These are phyloP conservation scores for Austropuccinia psidii DNA, from an alignment of 1,284 basidiomycete species.

Conservation along the genomic window DNA sequence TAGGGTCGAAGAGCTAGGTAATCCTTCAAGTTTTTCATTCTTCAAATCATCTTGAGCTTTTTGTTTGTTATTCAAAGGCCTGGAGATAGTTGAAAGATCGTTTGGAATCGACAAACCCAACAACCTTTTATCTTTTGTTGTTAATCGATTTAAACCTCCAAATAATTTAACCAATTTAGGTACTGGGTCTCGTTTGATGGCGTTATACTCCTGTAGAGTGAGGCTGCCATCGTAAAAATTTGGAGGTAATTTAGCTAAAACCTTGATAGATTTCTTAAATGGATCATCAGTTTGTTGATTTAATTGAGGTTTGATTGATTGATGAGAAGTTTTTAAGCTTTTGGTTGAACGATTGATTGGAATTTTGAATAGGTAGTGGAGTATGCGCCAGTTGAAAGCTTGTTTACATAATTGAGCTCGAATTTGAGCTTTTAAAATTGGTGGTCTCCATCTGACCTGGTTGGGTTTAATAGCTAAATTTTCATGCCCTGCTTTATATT, in stretches of 20 bases:
- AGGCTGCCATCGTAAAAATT: conserved; percentile 15
- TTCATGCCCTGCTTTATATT: background rate
- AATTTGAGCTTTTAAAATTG: background rate
- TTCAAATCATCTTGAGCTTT: background rate
- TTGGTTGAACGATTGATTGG: background rate
- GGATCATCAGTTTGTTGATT: background rate
- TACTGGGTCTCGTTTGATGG: background rate
- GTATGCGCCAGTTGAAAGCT: conserved; percentile 14
- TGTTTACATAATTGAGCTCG: conserved; percentile 15
- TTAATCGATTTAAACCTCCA: background rate
- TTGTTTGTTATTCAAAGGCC: too few relatives aligned
- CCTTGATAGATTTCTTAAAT: background rate
- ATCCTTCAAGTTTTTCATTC: too few relatives aligned
- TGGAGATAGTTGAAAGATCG: too few relatives aligned
- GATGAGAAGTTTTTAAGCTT: background rate
- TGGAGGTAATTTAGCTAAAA: background rate
- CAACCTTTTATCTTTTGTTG: conserved; percentile 1
- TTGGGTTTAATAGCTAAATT: background rate
- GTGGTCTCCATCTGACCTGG: background rate
- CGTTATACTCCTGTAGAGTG: background rate
- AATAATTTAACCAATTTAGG: conserved; percentile 8
- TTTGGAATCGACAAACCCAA: background rate
- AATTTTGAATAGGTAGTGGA: background rate
- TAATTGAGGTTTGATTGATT: background rate
- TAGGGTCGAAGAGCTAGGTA: background rate